Conservation (phyloP, 2,329 filamentous ascomycete species). For the Nemania abortiva region DNA sequence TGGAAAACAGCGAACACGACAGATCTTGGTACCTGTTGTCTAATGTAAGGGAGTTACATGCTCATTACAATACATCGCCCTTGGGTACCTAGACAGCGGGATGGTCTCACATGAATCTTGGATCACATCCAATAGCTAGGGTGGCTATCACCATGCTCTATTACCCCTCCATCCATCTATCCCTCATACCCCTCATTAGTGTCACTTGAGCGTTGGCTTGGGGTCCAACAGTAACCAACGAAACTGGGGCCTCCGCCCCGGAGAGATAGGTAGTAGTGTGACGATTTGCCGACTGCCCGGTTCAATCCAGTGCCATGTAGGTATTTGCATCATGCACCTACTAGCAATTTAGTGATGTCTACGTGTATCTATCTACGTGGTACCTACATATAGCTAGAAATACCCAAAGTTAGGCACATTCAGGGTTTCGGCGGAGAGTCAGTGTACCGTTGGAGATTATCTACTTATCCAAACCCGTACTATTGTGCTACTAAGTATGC, state of each 20-base stretch:
- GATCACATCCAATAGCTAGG: slow-evolving; percentile 11
- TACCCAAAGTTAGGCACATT: neutral
- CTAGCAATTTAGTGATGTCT: slow-evolving; percentile 5
- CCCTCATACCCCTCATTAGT: slow-evolving; percentile 29
- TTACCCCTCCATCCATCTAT: slow-evolving; percentile 32
- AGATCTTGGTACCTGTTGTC: neutral
- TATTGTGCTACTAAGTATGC: neutral
- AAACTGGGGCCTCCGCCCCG: slow-evolving; percentile 8
- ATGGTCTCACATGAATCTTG: slow-evolving; percentile 37
- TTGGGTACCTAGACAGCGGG: slow-evolving; percentile 8
- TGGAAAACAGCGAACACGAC: neutral
- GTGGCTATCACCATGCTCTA: slow-evolving; percentile 5
- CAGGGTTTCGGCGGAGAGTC: neutral
- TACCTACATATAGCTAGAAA: neutral
- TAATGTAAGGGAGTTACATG: neutral
- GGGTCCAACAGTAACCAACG: slow-evolving; percentile 23
- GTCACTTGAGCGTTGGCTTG: slow-evolving; percentile 27
- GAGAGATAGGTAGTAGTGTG: slow-evolving; percentile 34
- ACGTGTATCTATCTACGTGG: neutral
- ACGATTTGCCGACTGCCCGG: slow-evolving; percentile 35
- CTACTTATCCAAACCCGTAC: neutral
- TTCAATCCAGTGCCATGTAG: slow-evolving; percentile 25
- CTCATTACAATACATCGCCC: neutral
- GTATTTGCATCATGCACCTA: slow-evolving; percentile 23
- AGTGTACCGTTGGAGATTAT: slow-evolving; percentile 7